These are phyloP conservation scores for Rosa rugosa DNA, from an alignment of 306 rosid species.

Conservation along the genomic window DNA sequence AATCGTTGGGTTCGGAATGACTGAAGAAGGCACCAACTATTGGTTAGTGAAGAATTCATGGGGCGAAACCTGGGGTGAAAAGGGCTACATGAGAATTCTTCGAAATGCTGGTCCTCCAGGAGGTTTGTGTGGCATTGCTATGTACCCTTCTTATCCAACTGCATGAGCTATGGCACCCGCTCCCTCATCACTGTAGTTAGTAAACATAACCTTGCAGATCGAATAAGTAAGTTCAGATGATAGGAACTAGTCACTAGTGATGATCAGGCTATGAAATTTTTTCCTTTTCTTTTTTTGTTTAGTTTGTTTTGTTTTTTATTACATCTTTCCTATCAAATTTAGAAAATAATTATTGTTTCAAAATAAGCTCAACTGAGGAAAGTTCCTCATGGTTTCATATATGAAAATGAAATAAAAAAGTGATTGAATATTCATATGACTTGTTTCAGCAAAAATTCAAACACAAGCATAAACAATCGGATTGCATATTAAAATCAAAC, in stretches of 20 bases:
- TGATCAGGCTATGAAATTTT: background rate
- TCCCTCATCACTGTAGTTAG: background rate
- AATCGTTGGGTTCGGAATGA: slow-evolving; percentile 25
- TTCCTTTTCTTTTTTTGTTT: no score
- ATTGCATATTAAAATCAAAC: background rate
- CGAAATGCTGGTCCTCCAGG: background rate
- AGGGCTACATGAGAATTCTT: slow-evolving; percentile 29
- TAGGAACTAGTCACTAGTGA: background rate
- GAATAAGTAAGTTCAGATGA: background rate
- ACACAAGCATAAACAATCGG: background rate
- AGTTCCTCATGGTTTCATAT: background rate
- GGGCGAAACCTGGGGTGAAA: slow-evolving; percentile 32
- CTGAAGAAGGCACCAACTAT: slow-evolving; percentile 12
- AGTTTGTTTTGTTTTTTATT: no score
- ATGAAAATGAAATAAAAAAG: background rate
- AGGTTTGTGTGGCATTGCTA: slow-evolving; percentile 1
- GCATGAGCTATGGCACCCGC: background rate
- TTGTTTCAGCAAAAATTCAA: background rate
- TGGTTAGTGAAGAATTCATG: slow-evolving; percentile 35
- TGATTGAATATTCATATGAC: background rate
- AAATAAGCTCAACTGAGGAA: background rate
- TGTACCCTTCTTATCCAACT: background rate
- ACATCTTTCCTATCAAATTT: no score
- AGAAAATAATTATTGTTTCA: no score
- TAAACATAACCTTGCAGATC: background rate